Evolutionary conservation across 225 moss, liverwort and hornwort species (phyloP).

Genomic region (Lunularia cruciata): DNA sequence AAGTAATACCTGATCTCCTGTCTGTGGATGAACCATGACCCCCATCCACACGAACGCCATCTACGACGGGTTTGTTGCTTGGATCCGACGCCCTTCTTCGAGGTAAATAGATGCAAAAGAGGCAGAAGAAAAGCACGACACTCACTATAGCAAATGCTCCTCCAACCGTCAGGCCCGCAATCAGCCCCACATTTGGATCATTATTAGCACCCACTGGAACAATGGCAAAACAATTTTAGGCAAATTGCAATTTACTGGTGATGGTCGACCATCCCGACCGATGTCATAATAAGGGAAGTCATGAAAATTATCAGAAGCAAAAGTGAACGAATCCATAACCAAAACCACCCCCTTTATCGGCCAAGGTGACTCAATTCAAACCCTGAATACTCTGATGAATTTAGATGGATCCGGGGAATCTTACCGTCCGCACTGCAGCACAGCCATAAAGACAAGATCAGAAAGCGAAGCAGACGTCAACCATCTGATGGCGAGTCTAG

Average conservation of each 20-base stretch:
- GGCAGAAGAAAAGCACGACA: constrained; percentile 38
- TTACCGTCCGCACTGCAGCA: constrained; percentile 23
- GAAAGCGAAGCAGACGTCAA: not conserved
- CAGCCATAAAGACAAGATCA: constrained; percentile 1
- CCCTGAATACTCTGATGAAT: too few species aligned
- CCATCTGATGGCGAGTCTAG: too few species aligned
- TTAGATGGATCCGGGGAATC: not conserved
- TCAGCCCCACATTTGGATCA: constrained; percentile 26
- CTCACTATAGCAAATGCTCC: constrained; percentile 37
- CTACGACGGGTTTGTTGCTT: constrained; percentile 31
- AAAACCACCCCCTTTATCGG: too few species aligned
- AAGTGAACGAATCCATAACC: too few species aligned
- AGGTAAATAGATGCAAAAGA: constrained; percentile 34
- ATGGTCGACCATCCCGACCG: not conserved
- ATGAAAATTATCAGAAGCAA: too few species aligned
- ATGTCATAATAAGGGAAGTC: too few species aligned
- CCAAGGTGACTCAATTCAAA: too few species aligned
- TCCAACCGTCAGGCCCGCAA: constrained; percentile 56
- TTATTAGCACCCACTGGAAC: constrained; percentile 23
- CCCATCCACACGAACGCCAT: constrained; percentile 23
- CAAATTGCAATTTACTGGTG: not conserved
- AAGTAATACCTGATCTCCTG: constrained; percentile 18
- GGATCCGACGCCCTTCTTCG: constrained; percentile 23
- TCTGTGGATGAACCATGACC: constrained; percentile 22
- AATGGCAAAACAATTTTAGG: not conserved